Conservation (phyloP, 164 flowering plant species). For the Brasenia schreberi region DNA sequence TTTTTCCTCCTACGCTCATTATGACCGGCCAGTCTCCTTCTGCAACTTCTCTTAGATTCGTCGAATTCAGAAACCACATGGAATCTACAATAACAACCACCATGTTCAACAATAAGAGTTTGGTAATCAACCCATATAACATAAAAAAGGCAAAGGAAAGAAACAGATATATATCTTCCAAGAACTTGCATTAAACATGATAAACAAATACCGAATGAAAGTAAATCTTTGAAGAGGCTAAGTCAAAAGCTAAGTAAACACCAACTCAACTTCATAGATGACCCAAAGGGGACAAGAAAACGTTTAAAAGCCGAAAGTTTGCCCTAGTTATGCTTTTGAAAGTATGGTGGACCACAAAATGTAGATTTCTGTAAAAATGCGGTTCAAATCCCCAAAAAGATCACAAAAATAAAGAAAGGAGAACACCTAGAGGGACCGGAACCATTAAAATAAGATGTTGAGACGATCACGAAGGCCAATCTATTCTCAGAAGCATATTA, state of each 20-base stretch:
- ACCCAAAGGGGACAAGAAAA: too few relatives aligned
- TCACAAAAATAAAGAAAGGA: not conserved
- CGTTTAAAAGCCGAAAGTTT: too few relatives aligned
- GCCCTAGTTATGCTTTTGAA: not conserved
- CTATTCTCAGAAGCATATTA: too few relatives aligned
- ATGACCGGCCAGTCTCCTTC: constrained; percentile 81
- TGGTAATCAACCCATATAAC: too few relatives aligned
- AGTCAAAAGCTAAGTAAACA: too few relatives aligned
- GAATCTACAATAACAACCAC: constrained; percentile 33
- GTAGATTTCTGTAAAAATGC: not conserved
- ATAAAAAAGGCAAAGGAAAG: too few relatives aligned
- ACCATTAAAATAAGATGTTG: not conserved
- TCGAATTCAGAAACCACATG: constrained; percentile 74
- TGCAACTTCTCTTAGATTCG: constrained; percentile 70
- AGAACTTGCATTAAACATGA: too few relatives aligned
- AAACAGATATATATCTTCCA: too few relatives aligned
- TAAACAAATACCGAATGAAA: too few relatives aligned
- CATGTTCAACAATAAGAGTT: too few relatives aligned
- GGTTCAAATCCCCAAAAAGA: not conserved
- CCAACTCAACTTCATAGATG: too few relatives aligned
- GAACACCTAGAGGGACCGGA: not conserved
- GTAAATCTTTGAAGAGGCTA: too few relatives aligned
- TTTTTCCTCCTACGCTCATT: constrained; percentile 76
- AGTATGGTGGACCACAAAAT: not conserved
- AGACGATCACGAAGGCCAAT: not conserved